Evolutionary conservation across 2,329 filamentous ascomycete genomes (phyloP).

Genomic region (Orbilia ellipsospora): DNA sequence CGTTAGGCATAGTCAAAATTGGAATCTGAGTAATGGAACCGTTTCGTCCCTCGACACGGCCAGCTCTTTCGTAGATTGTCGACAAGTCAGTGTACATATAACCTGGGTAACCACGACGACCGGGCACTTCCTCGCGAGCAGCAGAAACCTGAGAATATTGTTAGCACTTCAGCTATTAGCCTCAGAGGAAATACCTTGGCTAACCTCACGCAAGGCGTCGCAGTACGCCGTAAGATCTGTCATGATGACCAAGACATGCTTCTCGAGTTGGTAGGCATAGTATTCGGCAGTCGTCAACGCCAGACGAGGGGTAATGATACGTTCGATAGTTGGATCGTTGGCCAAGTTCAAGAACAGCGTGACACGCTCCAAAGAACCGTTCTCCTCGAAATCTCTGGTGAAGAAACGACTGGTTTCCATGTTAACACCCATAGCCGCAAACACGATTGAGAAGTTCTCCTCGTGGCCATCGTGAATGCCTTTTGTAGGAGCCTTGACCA

Average conservation of each 20-base stretch:
- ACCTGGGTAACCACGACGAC: slow-evolving; percentile 98
- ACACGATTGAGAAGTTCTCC: slow-evolving; percentile 99
- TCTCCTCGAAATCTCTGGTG: slow-evolving; percentile 98
- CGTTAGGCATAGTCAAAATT: slow-evolving; percentile 99
- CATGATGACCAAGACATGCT: slow-evolving; percentile 98
- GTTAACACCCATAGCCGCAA: slow-evolving; percentile 99
- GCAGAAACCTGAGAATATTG: slow-evolving; percentile 74
- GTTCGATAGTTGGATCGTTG: slow-evolving; percentile 96
- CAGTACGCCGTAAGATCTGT: slow-evolving; percentile 98
- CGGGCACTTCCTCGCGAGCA: slow-evolving; percentile 96
- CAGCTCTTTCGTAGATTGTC: slow-evolving; percentile 98
- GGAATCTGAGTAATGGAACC: slow-evolving; percentile 99
- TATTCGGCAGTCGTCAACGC: slow-evolving; percentile 98
- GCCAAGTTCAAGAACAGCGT: slow-evolving; percentile 99
- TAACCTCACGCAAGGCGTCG: slow-evolving; percentile 88
- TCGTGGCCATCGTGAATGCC: slow-evolving; percentile 95
- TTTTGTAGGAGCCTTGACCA: slow-evolving; percentile 90
- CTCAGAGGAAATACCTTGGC: not conserved
- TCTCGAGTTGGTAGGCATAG: slow-evolving; percentile 99
- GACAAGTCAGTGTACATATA: slow-evolving; percentile 99
- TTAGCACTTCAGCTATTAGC: slow-evolving; percentile 3
- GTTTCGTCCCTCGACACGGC: slow-evolving; percentile 95
- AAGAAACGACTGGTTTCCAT: slow-evolving; percentile 99
- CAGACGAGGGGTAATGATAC: slow-evolving; percentile 99
- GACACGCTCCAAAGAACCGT: slow-evolving; percentile 95